These are phyloP conservation scores for Starmerella apis DNA, from an alignment of 805 yeast genomes.

Conservation along the genomic window DNA sequence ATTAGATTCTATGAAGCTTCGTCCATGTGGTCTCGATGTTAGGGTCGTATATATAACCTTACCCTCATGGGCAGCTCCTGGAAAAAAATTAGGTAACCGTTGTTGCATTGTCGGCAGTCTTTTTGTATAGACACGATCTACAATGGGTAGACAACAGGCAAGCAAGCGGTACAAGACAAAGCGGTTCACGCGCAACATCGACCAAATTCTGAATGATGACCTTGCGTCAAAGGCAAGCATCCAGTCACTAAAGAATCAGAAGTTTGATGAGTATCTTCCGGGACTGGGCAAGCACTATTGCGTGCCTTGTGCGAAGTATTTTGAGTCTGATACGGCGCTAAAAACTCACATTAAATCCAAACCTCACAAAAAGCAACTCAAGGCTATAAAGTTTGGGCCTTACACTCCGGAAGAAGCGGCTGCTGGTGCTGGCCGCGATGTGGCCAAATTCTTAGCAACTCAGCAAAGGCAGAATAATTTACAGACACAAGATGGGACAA, in stretches of 20 bases:
- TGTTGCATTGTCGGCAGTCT: neutral
- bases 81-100: conserved; percentile 5
- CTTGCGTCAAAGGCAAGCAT: conserved; percentile 55
- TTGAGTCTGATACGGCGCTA: conserved; percentile 64
- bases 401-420: conserved; percentile 82
- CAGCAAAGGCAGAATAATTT: conserved; percentile 35
- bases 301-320: conserved; percentile 86
- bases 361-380: conserved; percentile 77
- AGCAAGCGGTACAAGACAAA: conserved; percentile 63
- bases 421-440: conserved; percentile 76
- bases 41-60: neutral
- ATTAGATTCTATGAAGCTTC: too few species aligned
- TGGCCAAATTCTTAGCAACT: conserved; percentile 56
- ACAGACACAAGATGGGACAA: conserved; percentile 13
- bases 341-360: conserved; percentile 65
- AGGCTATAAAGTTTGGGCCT: conserved; percentile 63
- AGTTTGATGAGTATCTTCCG: conserved; percentile 77
- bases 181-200: conserved; percentile 47
- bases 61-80: neutral
- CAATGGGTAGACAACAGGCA: conserved; percentile 23
- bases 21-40: conserved; percentile 1
- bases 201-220: conserved; percentile 63
- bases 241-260: conserved; percentile 53
- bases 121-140: neutral
- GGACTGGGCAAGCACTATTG: conserved; percentile 94